These are phyloP conservation scores for Ophiostoma populinum DNA, from an alignment of 2,329 filamentous ascomycete species.

Conservation along the genomic window DNA sequence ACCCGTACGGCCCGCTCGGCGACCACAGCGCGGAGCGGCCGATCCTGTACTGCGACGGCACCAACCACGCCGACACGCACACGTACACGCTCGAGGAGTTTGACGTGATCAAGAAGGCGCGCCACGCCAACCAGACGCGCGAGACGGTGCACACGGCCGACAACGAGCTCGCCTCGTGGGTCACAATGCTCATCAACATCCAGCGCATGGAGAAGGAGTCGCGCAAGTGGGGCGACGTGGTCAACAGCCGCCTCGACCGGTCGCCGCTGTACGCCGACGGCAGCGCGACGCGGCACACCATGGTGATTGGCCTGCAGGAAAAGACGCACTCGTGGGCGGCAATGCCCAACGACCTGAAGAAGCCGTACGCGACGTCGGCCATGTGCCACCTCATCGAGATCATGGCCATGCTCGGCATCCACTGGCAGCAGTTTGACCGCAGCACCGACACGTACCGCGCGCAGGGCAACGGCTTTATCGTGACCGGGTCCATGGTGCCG, in stretches of 20 bases:
- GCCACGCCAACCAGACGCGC: conserved; percentile 7
- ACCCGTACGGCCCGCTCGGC: conserved; percentile 19
- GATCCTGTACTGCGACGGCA: conserved; percentile 23
- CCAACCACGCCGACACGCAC: conserved; percentile 15
- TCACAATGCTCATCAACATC: conserved; percentile 29
- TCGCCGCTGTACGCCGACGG: no score
- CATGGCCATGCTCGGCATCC: conserved; percentile 32
- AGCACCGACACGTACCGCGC: conserved; percentile 33
- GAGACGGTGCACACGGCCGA: conserved; percentile 32
- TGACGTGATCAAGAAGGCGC: background rate
- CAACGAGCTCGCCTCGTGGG: conserved; percentile 37
- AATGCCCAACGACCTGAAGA: conserved; percentile 28
- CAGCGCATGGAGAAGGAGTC: conserved; percentile 33
- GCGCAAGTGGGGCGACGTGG: conserved; percentile 25
- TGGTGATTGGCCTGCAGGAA: conserved; percentile 26
- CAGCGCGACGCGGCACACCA: no score
- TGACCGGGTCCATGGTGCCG: conserved; percentile 26
- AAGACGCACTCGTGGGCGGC: conserved; percentile 32
- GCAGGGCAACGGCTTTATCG: conserved; percentile 29
- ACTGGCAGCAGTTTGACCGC: conserved; percentile 42
- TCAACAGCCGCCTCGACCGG: no score
- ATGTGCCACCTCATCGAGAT: conserved; percentile 38
- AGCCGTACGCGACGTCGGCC: conserved; percentile 34
- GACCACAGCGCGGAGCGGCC: conserved; percentile 13
- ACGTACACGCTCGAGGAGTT: conserved; percentile 12